A percentile compares a stretch with the other conserved stretches of the same genome.
Evolutionary conservation across 1,284 basidiomycete genomes (phyloP).

Genomic region (Cryptococcus neoformans): DNA sequence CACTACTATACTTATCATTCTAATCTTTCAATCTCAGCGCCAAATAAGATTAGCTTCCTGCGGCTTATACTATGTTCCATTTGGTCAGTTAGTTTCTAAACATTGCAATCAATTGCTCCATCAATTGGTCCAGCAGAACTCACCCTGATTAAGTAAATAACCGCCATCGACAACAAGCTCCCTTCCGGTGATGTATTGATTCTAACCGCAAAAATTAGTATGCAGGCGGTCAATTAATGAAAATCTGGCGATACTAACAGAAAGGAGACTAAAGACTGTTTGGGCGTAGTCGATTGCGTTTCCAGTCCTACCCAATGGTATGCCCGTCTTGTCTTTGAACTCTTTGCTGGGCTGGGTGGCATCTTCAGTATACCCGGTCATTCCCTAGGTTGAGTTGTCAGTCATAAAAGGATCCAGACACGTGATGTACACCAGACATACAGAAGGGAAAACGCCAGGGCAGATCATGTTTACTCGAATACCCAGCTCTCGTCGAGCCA

Average conservation of each 20-base stretch:
- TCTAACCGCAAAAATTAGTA: constrained; percentile 11
- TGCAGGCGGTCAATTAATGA: no score
- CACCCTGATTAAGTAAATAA: constrained; percentile 39
- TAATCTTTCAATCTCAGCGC: no score
- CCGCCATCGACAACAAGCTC: constrained; percentile 46
- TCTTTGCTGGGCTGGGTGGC: constrained; percentile 13
- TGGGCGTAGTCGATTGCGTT: constrained; percentile 46
- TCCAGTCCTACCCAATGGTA: constrained; percentile 44
- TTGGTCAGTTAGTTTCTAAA: no score
- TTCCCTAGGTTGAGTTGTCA: constrained; percentile 24
- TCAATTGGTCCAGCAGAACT: constrained; percentile 5
- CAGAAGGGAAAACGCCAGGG: constrained; percentile 44
- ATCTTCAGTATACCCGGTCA: constrained; percentile 33
- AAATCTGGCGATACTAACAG: constrained; percentile 20
- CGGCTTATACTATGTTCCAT: no score
- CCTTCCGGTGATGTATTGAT: constrained; percentile 44
- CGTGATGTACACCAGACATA: constrained; percentile 5
- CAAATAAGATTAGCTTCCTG: no score
- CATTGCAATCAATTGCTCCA: background rate
- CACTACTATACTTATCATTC: no score
- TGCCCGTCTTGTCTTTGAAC: constrained; percentile 34
- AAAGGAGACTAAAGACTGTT: constrained; percentile 32
- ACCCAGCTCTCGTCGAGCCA: constrained; percentile 33
- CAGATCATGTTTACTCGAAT: constrained; percentile 40
- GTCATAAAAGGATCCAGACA: background rate